These are phyloP conservation scores for Notholithocarpus densiflorus DNA, from an alignment of 306 rosid species.

Conservation along the genomic window DNA sequence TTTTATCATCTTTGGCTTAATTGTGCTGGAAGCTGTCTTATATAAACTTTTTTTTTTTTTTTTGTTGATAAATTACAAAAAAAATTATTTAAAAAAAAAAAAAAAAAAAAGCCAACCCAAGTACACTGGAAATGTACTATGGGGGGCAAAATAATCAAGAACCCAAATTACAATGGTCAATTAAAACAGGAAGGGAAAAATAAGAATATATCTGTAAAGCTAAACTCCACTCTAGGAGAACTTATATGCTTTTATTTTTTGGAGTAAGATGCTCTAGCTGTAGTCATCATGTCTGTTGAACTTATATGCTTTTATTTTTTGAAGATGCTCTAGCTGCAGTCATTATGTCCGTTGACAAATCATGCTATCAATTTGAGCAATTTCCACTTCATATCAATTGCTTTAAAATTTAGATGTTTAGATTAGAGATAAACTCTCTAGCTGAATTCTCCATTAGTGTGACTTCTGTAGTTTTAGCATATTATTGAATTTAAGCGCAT, in stretches of 20 bases:
- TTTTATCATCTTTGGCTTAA: conserved; percentile 7
- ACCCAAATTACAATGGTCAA: too few species aligned
- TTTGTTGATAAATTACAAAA: too few species aligned
- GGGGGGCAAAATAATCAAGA: too few species aligned
- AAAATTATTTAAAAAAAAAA: too few species aligned
- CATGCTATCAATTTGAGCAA: neutral
- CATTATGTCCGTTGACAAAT: neutral
- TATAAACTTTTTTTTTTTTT: neutral
- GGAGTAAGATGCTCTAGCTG: neutral
- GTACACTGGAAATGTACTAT: too few species aligned
- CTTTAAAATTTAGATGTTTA: neutral
- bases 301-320: neutral
- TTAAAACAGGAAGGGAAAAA: too few species aligned
- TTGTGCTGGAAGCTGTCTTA: neutral
- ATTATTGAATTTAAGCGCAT: neutral
- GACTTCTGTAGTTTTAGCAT: neutral
- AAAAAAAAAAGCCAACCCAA: too few species aligned
- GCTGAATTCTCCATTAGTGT: neutral
- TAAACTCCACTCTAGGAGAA: too few species aligned
- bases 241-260: neutral
- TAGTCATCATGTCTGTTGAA: too few species aligned
- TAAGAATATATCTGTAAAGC: too few species aligned
- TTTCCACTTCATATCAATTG: neutral
- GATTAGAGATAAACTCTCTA: neutral
- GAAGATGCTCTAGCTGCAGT: too few species aligned